Conservation (phyloP, 1,139 yeast genomes). For the Taphrina populina region DNA sequence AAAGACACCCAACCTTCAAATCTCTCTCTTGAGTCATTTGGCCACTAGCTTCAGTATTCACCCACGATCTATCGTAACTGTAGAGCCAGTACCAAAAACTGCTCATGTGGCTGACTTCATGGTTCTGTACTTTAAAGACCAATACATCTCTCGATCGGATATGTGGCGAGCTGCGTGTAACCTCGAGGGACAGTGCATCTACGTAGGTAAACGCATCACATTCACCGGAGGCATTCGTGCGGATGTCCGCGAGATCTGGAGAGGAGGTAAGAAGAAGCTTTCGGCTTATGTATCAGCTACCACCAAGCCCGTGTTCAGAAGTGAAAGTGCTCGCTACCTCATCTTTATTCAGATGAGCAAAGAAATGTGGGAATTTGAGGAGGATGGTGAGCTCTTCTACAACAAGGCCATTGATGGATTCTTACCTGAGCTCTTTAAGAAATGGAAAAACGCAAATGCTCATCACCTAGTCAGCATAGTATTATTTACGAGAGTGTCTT, state of each 20-base stretch:
- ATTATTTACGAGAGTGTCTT: slow-evolving; percentile 76
- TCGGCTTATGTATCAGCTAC: slow-evolving; percentile 67
- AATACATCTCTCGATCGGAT: slow-evolving; percentile 81
- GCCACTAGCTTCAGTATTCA: slow-evolving; percentile 19
- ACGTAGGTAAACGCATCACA: slow-evolving; percentile 62
- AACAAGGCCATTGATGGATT: slow-evolving; percentile 87
- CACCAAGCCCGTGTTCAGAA: slow-evolving; percentile 79
- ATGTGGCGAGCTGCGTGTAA: slow-evolving; percentile 82
- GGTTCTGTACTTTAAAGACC: slow-evolving; percentile 78
- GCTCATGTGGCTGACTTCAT: slow-evolving; percentile 72
- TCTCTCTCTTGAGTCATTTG: slow-evolving; percentile 29
- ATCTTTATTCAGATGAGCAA: slow-evolving; percentile 83
- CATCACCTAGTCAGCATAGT: slow-evolving; percentile 92
- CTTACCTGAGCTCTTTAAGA: slow-evolving; percentile 81
- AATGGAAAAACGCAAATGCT: slow-evolving; percentile 82
- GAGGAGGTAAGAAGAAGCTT: slow-evolving; percentile 56
- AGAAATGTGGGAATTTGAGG: slow-evolving; percentile 99
- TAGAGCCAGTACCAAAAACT: slow-evolving; percentile 44
- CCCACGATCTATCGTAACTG: slow-evolving; percentile 28
- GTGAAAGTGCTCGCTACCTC: slow-evolving; percentile 82
- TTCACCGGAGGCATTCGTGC: slow-evolving; percentile 67
- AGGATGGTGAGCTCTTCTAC: slow-evolving; percentile 89
- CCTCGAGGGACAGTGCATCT: slow-evolving; percentile 63
- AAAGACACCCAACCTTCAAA: slow-evolving; percentile 35
- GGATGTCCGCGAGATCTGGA: slow-evolving; percentile 64